These are phyloP conservation scores for Arachis hypogaea DNA, from an alignment of 306 rosid species.

Conservation along the genomic window DNA sequence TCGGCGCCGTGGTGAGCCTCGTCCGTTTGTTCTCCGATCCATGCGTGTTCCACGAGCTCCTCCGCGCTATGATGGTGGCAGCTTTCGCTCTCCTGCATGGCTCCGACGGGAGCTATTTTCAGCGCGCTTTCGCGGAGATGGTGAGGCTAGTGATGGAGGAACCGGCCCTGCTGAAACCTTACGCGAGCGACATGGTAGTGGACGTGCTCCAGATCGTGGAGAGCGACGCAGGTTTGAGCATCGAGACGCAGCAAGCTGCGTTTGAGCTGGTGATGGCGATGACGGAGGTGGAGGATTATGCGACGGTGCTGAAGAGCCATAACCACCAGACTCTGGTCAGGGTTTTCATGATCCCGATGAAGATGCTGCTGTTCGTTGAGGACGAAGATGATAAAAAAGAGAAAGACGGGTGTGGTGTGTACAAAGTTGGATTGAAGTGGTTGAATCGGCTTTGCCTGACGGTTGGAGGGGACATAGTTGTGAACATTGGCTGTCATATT, in stretches of 20 bases:
- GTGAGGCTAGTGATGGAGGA: conserved; percentile 30
- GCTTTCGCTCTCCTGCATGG: conserved; percentile 40
- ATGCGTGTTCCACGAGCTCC: conserved; percentile 43
- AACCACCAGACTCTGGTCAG: conserved; percentile 23
- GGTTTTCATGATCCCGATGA: conserved; percentile 37
- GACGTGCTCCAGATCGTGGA: conserved; percentile 54
- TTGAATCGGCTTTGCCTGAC: conserved; percentile 39
- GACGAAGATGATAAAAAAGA: conserved; percentile 8
- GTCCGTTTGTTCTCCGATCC: conserved; percentile 40
- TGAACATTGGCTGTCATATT: conserved; percentile 19
- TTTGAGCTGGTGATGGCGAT: conserved; percentile 38
- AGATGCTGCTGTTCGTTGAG: conserved; percentile 24
- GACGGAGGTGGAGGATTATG: conserved; percentile 40
- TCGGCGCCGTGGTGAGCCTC: conserved; percentile 34
- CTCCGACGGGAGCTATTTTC: conserved; percentile 26
- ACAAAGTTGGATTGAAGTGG: conserved; percentile 39
- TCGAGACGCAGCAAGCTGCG: conserved; percentile 35
- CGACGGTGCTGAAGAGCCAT: conserved; percentile 14
- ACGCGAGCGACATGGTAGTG: conserved; percentile 43
- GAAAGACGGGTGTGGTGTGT: conserved; percentile 20
- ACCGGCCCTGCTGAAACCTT: conserved; percentile 39
- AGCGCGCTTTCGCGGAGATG: conserved; percentile 41
- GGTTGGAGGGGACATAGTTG: conserved; percentile 34
- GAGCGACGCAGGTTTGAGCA: conserved; percentile 4
- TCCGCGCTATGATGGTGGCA: conserved; percentile 48